Evolutionary conservation across 805 yeast species (phyloP).

Genomic region (Priceomyces haplophilus): DNA sequence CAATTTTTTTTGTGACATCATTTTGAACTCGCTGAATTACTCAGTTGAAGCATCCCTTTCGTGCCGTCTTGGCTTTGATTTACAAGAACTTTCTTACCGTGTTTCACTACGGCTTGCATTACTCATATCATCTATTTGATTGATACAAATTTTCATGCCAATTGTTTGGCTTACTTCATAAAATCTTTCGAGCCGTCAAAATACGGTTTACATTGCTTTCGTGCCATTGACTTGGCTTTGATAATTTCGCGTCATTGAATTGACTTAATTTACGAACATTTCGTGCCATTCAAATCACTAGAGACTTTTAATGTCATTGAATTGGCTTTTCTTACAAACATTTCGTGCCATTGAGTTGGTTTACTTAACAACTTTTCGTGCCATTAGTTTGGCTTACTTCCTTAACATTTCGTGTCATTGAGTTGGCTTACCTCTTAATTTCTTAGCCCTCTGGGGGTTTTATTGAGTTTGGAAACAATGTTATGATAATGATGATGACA

Average conservation of each 20-base stretch:
- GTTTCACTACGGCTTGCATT: constrained; percentile 3
- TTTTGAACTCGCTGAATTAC: not conserved
- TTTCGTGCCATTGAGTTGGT: not conserved
- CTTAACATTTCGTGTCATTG: no score
- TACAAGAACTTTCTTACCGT: constrained; percentile 5
- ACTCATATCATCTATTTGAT: not conserved
- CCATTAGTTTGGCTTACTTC: constrained; percentile 5
- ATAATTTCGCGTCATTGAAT: not conserved
- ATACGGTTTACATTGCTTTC: not conserved
- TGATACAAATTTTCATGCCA: constrained; percentile 1
- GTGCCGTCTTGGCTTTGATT: constrained; percentile 1
- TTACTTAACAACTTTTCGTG: constrained; percentile 1
- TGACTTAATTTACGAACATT: not conserved
- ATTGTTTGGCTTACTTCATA: constrained; percentile 4
- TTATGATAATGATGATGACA: no score
- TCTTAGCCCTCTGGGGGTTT: not conserved
- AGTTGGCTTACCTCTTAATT: not conserved
- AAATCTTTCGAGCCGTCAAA: not conserved
- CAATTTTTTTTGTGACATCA: not conserved
- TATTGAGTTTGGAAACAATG: no score
- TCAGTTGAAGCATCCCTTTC: not conserved
- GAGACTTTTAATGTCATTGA: not conserved
- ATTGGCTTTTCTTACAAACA: not conserved
- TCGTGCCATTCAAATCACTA: constrained; percentile 9
- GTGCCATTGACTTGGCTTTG: constrained; percentile 7